Percentiles rank a stretch among this genome's conserved stretches.
These are phyloP conservation scores for Pestalotiopsis fici DNA, from an alignment of 2,329 filamentous ascomycete species.

Conservation along the genomic window DNA sequence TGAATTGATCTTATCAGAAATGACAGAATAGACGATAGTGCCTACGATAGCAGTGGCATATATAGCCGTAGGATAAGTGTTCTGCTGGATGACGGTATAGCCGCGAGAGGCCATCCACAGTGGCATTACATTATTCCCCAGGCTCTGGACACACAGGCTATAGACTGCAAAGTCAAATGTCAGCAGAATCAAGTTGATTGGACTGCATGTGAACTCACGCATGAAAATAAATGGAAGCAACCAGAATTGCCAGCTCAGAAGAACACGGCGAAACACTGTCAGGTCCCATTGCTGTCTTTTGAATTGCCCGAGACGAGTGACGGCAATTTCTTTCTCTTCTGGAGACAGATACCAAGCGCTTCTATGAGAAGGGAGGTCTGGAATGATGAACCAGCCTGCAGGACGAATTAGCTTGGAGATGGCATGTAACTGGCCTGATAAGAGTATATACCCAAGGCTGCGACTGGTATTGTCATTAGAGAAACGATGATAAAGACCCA, in stretches of 20 bases:
- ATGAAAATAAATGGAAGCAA: constrained; percentile 45
- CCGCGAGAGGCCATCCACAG: constrained; percentile 45
- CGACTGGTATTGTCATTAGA: constrained; percentile 56
- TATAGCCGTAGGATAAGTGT: constrained; percentile 43
- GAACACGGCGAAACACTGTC: constrained; percentile 10
- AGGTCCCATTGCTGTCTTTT: constrained; percentile 15
- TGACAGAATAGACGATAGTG: constrained; percentile 38
- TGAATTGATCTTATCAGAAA: constrained; percentile 41
- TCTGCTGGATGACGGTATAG: constrained; percentile 42
- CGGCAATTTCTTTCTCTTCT: constrained; percentile 36
- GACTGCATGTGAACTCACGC: constrained; percentile 27
- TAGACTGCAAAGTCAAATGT: constrained; percentile 28
- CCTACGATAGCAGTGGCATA: constrained; percentile 42
- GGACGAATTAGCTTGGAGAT: not conserved
- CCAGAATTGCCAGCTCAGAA: constrained; percentile 46
- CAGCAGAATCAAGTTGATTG: not conserved
- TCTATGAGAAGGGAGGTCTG: constrained; percentile 40
- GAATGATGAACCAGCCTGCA: constrained; percentile 44
- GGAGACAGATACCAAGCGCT: constrained; percentile 39
- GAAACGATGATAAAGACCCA: constrained; percentile 62
- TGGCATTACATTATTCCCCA: constrained; percentile 44
- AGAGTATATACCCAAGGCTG: constrained; percentile 38
- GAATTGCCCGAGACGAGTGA: constrained; percentile 33
- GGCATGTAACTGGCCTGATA: not conserved
- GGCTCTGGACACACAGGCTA: constrained; percentile 42